Evolutionary conservation across 257 asterid species (phyloP).

Genomic region (Solanum appendiculatum): DNA sequence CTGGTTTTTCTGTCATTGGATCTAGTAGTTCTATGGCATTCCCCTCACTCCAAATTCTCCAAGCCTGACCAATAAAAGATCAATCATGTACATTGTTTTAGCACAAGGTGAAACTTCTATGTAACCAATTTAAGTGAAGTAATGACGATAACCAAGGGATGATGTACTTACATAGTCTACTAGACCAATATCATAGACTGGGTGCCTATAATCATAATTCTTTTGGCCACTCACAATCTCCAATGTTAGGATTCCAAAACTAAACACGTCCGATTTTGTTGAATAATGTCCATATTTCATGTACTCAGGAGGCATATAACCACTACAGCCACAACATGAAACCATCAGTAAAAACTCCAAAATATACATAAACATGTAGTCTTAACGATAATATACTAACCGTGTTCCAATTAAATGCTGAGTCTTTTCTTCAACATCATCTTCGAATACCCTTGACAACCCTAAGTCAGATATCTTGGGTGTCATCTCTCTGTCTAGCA

Average conservation of each 20-base stretch:
- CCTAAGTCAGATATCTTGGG: constrained; percentile 44
- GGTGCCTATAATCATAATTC: constrained; percentile 30
- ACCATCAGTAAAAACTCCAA: not conserved
- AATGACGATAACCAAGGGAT: not conserved
- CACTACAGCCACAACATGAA: constrained; percentile 8
- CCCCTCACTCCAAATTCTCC: constrained; percentile 34
- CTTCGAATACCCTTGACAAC: constrained; percentile 20
- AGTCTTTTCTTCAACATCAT: constrained; percentile 16
- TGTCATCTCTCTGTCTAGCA: constrained; percentile 31
- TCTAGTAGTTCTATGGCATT: constrained; percentile 16
- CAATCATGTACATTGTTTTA: not conserved
- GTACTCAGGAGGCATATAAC: constrained; percentile 52
- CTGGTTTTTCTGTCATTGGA: constrained; percentile 7
- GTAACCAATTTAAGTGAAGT: not conserved
- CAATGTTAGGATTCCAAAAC: constrained; percentile 27
- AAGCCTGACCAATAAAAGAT: constrained; percentile 16
- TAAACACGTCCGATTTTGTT: constrained; percentile 29
- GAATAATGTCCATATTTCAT: constrained; percentile 26
- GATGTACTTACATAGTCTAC: constrained; percentile 28
- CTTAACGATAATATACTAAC: constrained; percentile 12
- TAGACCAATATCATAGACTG: constrained; percentile 30
- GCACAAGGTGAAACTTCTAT: not conserved
- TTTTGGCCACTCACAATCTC: constrained; percentile 26
- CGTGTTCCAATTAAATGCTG: constrained; percentile 30
- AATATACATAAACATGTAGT: not conserved